Base-by-base conservation (phyloP, 192 early-diverging fungal species). In the Backusella parvicylindrica region DNA sequence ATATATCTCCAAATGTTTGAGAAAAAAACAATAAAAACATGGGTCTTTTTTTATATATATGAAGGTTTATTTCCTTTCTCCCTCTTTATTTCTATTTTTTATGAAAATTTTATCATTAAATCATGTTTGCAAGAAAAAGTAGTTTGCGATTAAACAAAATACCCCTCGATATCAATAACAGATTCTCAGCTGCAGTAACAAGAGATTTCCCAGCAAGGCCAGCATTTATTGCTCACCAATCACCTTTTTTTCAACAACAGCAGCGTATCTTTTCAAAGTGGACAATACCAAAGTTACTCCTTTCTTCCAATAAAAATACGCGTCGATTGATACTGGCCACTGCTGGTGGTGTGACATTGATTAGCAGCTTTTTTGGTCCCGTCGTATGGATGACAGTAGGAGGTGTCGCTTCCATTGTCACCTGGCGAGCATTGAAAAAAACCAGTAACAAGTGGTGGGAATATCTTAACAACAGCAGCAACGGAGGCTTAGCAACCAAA, bases 371-470 rank as follows among this genome's bases (percentile, higher is more conserved):
- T 1, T 5, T 43, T 36, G 72, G 72, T 9, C 72, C 72, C 9
- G 28, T 33, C 0, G 63, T 64, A 21, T 73, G 72, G 72, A n/a
- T 73, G 3, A 40, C 37, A 15, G 38, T 38, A 16, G 72, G 72
- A 2, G 72, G 72, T n/a, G 37, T 64, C 2, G 72, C 72, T 18
- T 73, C 72, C 11, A 65, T 73, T 2, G 3, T 73, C 2, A 18
- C 38, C 3, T 73, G 72, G 72, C 33, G 60, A 23, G 0, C 73
- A 13, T 56, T 65, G 18, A 64, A 40, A 18, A 50, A 73, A 38
- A 78, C 66, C 8, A 37, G 28, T 9, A 33, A 31, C 26, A 72
- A 72, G 66, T 73, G 71, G 77, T 73, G 71, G 77, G 30, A 41
- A n/a, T 53, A 41, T 35, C 13, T 30, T 15, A 36, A 18, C 50